These are phyloP conservation scores for Cercophora scortea DNA, from an alignment of 495 filamentous ascomycete genomes.

Conservation along the genomic window DNA sequence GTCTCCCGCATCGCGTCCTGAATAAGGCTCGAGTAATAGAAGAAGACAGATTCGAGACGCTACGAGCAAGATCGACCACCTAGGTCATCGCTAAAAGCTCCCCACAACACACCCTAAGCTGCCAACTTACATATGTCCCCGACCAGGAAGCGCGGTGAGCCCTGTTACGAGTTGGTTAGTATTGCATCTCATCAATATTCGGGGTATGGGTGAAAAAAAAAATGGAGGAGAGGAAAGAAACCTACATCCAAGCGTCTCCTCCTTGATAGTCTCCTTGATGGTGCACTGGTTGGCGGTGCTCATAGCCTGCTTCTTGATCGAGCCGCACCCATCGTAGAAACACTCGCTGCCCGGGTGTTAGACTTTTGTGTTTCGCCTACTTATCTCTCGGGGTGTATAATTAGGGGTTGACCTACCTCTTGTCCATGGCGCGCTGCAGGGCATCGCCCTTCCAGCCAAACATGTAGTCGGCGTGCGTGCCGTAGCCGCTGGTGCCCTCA, in stretches of 20 bases:
- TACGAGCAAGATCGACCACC: no score
- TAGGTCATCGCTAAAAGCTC: no score
- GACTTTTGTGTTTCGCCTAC: no score
- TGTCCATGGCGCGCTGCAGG: constrained; percentile 33
- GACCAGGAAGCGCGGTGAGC: not conserved
- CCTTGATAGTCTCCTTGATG: constrained; percentile 17
- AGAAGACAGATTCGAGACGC: no score
- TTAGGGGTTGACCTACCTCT: no score
- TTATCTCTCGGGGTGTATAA: no score
- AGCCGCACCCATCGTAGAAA: constrained; percentile 33
- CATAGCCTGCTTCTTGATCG: constrained; percentile 30
- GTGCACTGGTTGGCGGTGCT: constrained; percentile 32
- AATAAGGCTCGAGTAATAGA: no score
- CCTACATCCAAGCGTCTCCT: not conserved
- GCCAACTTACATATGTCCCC: no score
- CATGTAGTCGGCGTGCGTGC: constrained; percentile 11
- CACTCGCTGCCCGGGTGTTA: constrained; percentile 14
- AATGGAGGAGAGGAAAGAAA: not conserved
- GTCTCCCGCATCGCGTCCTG: no score
- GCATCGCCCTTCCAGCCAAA: constrained; percentile 32
- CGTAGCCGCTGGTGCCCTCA: constrained; percentile 9
- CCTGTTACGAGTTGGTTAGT: not conserved
- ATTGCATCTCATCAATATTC: not conserved
- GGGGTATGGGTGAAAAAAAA: not conserved
- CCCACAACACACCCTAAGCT: no score